These are phyloP conservation scores for Arabis hirsuta DNA, from an alignment of 345 rosid species.

Conservation along the genomic window DNA sequence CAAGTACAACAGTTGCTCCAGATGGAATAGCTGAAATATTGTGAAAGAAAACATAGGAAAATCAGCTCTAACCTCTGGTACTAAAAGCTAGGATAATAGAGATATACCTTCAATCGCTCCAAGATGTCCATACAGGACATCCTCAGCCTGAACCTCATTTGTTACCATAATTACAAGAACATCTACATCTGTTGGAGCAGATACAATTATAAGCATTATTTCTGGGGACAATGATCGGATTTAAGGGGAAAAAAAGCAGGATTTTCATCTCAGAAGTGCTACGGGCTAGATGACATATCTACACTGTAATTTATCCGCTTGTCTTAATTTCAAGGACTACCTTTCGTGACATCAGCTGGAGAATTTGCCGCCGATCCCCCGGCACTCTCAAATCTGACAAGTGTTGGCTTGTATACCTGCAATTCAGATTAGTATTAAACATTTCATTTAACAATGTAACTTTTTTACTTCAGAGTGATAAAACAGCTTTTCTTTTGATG, in stretches of 20 bases:
- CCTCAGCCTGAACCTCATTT: conserved; percentile 88
- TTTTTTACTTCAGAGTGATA: conserved; percentile 2
- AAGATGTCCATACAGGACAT: conserved; percentile 71
- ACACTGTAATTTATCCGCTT: conserved; percentile 17
- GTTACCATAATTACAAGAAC: conserved; percentile 92
- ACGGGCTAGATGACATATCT: conserved; percentile 17
- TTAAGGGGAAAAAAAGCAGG: background rate
- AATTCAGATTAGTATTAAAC: conserved; percentile 35
- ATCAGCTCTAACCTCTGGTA: conserved; percentile 36
- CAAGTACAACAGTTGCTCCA: conserved; percentile 77
- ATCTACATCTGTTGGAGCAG: conserved; percentile 65
- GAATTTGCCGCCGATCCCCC: conserved; percentile 79
- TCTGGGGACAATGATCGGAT: conserved; percentile 3
- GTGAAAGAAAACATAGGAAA: conserved; percentile 23
- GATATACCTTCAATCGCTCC: conserved; percentile 85
- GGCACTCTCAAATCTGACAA: conserved; percentile 62
- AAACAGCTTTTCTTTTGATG: background rate
- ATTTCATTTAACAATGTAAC: background rate
- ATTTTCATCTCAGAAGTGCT: conserved; percentile 28
- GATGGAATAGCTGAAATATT: conserved; percentile 65
- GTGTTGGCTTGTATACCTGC: conserved; percentile 87
- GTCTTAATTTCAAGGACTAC: conserved; percentile 47
- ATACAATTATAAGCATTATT: conserved; percentile 14
- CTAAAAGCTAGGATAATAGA: conserved; percentile 20
- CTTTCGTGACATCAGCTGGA: conserved; percentile 80